A percentile compares a stretch with the other conserved stretches of the same genome.
phyloP scores from a whole-genome alignment of 306 rosid genomes.

The Sechiopsis laciniata region DNA sequence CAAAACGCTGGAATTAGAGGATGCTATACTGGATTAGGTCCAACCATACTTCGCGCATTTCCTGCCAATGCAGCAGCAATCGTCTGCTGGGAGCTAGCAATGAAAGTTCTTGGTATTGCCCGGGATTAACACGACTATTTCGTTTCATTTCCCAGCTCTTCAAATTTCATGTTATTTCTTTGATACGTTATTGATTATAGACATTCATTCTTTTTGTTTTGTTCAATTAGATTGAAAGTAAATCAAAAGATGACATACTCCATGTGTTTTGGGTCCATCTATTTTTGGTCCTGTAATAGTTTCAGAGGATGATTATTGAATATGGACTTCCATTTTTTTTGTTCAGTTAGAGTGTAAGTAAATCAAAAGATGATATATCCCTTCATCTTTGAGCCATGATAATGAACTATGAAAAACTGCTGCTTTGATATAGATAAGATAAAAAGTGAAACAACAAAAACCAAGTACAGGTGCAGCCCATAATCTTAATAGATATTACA shows the following conservation, averaged over 20 bases:
- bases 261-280: no score
- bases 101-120: conserved; percentile 60
- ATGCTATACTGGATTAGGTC: conserved; percentile 84
- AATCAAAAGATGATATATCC: not conserved
- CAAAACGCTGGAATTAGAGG: conserved; percentile 67
- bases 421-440: not conserved
- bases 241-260: no score
- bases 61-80: conserved; percentile 94
- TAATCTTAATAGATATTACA: not conserved
- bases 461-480: not conserved
- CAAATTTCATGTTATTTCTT: conserved; percentile 9
- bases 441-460: not conserved
- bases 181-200: not conserved
- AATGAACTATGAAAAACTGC: not conserved
- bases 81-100: conserved; percentile 85
- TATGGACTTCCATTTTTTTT: not conserved
- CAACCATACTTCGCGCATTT: conserved; percentile 75
- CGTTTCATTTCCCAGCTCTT: conserved; percentile 12
- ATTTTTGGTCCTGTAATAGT: no score
- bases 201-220: not conserved
- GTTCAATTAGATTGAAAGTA: no score
- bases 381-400: not conserved
- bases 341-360: not conserved
- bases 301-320: no score
- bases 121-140: conserved; percentile 36